Percentiles rank a stretch among this genome's conserved stretches.
Evolutionary conservation across 1,284 basidiomycete species (phyloP).

Genomic region (Ustanciosporium gigantosporum): DNA sequence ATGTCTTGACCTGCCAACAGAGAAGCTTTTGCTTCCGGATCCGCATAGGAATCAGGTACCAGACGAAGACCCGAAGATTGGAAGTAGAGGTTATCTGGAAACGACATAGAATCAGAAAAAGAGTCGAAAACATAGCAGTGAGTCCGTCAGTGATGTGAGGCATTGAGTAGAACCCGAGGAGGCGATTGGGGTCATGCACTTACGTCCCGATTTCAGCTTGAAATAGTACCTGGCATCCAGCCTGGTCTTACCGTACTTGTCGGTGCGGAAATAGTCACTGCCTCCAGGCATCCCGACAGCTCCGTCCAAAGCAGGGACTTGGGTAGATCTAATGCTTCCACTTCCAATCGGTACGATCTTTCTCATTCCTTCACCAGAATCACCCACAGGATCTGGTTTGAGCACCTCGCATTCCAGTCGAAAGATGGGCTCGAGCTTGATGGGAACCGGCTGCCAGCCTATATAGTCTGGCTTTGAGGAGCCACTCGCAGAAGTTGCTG

Average conservation of each 20-base stretch:
- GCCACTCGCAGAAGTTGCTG: too few relatives aligned
- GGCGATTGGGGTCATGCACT: background rate
- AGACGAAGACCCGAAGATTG: conserved; percentile 15
- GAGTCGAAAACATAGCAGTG: too few relatives aligned
- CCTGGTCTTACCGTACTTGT: conserved; percentile 15
- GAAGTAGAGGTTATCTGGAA: conserved; percentile 25
- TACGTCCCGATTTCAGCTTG: conserved; percentile 15
- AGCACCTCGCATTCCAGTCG: conserved; percentile 10
- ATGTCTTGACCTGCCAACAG: conserved; percentile 11
- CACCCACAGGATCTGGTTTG: conserved; percentile 6
- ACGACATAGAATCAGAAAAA: too few relatives aligned
- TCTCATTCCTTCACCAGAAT: conserved; percentile 21
- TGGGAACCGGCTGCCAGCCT: conserved; percentile 2
- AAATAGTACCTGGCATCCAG: conserved; percentile 33
- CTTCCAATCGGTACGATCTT: conserved; percentile 26
- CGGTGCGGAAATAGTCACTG: conserved; percentile 28
- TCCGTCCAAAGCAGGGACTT: conserved; percentile 13
- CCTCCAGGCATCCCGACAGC: conserved; percentile 14
- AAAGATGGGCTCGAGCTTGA: conserved; percentile 13
- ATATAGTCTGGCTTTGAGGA: too few relatives aligned
- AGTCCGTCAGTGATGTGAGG: background rate
- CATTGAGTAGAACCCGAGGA: background rate
- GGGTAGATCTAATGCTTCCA: conserved; percentile 7
- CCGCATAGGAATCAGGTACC: conserved; percentile 9
- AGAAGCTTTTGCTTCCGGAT: conserved; percentile 7